Conservation (phyloP, 176 grass and related monocot species). For the Pharus latifolius region DNA sequence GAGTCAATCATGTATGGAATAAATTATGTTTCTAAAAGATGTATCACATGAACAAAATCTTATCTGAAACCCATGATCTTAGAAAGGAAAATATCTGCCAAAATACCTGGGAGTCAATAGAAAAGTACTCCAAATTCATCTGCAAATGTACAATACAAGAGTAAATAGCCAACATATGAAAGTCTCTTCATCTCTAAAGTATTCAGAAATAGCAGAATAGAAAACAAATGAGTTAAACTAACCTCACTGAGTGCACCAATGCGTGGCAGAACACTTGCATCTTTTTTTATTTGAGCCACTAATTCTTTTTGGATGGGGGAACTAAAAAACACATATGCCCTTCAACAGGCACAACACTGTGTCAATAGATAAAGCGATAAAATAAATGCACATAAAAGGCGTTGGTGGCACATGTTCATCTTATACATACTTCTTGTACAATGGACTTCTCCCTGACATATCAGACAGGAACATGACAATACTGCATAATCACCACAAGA, state of each 20-base stretch:
- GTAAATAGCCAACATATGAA: conserved; percentile 12
- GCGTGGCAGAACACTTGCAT: conserved; percentile 51
- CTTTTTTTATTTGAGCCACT: conserved; percentile 52
- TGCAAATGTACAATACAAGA: conserved; percentile 30
- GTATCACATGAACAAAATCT: neutral
- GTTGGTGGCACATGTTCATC: neutral
- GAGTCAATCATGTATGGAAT: neutral
- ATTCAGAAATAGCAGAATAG: neutral
- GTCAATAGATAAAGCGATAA: neutral
- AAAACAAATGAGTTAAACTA: conserved; percentile 4
- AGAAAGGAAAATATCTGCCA: neutral
- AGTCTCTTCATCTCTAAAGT: neutral
- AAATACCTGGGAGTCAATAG: conserved; percentile 81
- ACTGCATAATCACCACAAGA: conserved; percentile 37
- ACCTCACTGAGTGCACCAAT: conserved; percentile 81
- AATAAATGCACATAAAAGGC: neutral
- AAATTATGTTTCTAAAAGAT: neutral
- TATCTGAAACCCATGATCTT: neutral
- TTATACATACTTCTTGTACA: conserved; percentile 88
- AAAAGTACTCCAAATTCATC: conserved; percentile 88
- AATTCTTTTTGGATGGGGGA: conserved; percentile 51
- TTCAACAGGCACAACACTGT: conserved; percentile 9
- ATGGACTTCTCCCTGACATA: conserved; percentile 72
- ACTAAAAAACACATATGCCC: conserved; percentile 86
- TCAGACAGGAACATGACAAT: conserved; percentile 63